phyloP scores from a whole-genome alignment of 208 protist genomes.

The Crithidia thermophila region DNA sequence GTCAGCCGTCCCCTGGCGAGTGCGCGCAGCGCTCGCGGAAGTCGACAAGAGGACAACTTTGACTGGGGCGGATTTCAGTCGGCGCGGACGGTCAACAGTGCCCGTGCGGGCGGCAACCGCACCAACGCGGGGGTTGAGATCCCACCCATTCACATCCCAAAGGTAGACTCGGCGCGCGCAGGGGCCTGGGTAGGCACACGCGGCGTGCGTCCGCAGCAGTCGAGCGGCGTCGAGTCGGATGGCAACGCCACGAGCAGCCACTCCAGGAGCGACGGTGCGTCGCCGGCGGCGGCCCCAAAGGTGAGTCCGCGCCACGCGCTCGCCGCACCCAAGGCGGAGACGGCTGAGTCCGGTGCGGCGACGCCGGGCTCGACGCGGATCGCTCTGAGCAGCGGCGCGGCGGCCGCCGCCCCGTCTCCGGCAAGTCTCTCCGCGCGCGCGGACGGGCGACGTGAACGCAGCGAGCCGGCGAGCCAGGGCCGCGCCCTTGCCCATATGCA shows the following conservation, averaged over 20 bases:
- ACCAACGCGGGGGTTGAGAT: constrained; percentile 9
- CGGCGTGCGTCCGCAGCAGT: constrained; percentile 5
- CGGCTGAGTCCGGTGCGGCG: not conserved
- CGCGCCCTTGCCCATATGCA: not conserved
- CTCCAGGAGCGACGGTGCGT: not conserved
- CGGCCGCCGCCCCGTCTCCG: no score
- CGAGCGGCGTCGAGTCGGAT: not conserved
- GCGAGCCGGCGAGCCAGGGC: not conserved
- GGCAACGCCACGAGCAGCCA: not conserved
- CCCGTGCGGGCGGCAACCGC: not conserved
- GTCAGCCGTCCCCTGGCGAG: not conserved
- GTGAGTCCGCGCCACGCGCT: not conserved
- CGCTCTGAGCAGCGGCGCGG: not conserved
- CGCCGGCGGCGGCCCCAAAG: not conserved
- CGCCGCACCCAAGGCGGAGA: not conserved
- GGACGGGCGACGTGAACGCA: no score
- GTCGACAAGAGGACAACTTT: not conserved
- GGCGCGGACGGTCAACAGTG: not conserved
- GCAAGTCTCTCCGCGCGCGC: no score
- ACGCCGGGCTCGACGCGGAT: not conserved
- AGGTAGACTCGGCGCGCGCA: constrained; percentile 8
- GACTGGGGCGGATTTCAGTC: not conserved
- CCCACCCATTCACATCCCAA: constrained; percentile 13
- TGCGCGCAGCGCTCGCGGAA: not conserved
- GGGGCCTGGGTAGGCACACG: constrained; percentile 2